A percentile compares a stretch with the other conserved stretches of the same genome.
These are phyloP conservation scores for Telfairia occidentalis DNA, from an alignment of 331 rosid species.

Conservation along the genomic window DNA sequence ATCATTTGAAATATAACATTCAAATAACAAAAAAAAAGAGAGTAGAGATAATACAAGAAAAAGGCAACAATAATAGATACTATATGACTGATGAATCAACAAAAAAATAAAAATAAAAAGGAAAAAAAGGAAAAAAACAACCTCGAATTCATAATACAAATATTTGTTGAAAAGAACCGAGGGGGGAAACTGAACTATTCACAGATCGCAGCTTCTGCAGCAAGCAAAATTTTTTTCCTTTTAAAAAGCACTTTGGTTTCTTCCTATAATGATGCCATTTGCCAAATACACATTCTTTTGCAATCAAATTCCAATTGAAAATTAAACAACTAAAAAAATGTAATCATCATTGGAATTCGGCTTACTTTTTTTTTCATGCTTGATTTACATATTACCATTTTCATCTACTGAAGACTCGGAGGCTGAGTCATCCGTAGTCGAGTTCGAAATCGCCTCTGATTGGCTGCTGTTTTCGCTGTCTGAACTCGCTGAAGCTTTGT, in stretches of 20 bases:
- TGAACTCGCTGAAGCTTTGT: slow-evolving; percentile 43
- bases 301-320: slow-evolving; percentile 30
- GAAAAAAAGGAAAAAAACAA: too few relatives aligned
- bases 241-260: background rate
- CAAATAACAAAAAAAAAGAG: background rate
- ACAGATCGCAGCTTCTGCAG: slow-evolving; percentile 5
- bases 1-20: background rate
- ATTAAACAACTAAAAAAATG: slow-evolving; percentile 12
- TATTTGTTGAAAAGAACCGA: background rate
- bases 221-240: background rate
- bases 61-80: background rate
- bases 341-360: slow-evolving; percentile 24
- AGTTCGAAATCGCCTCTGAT: slow-evolving; percentile 63
- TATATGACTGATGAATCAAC: background rate
- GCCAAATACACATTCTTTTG: slow-evolving; percentile 28
- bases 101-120: too few relatives aligned
- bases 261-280: slow-evolving; percentile 24
- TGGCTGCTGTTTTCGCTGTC: slow-evolving; percentile 83
- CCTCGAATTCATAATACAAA: slow-evolving; percentile 4
- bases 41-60: background rate
- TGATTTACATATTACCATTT: slow-evolving; percentile 51
- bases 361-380: slow-evolving; percentile 7
- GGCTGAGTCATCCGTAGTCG: slow-evolving; percentile 80
- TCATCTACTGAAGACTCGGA: slow-evolving; percentile 86
- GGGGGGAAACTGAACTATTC: background rate